Evolutionary conservation across 257 asterid genomes (phyloP), one percentile per base, ranked within the genome.

Genomic region (Ophiorrhiza pumila): DNA sequence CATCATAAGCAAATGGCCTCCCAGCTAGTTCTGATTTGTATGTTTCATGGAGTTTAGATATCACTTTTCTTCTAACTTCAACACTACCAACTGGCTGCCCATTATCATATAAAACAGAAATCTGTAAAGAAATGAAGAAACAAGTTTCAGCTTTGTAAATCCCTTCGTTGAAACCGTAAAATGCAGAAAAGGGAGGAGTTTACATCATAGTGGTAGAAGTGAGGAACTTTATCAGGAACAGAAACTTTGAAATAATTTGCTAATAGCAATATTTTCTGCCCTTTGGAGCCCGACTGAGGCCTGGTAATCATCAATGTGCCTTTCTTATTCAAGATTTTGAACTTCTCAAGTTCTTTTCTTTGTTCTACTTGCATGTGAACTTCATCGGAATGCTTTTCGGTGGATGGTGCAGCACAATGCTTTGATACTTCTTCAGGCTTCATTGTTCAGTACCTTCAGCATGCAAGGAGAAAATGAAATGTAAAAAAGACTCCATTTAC

Each of bases 181-280:
- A 20, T 11, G 27, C 22, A 45, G 65, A 46, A 68, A 72, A n/a
- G 61, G 57, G 27, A 47, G 55, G 50, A 41, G 53, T 80, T 25
- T 32, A 78, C 87, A 69, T 78, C 53, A 23, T 84, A 82, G 62
- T 83, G 85, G 65, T 71, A 80, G 50, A 86, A 77, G 46, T 82
- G 78, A 14, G 79, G 73, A 57, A 60, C 18, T 57, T 73, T 68
- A 45, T 69, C 53, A 23, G 55, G 61, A 20, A 80, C 64, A 41
- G 74, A 41, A 37, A 84, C 90, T 76, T 80, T 76, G 68, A 80
- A 82, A 73, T 82, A 75, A 72, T 86, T 86, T 5, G 87, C 78
- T 47, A 82, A 55, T 35, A 84, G 68, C 45, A 23, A 39, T 46
- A 86, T 77, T 67, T 66, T 69, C 73, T 68, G 84, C 50, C 91